Evolutionary conservation across 2,329 filamentous ascomycete species (phyloP).

Genomic region (Xylaria polymorpha): DNA sequence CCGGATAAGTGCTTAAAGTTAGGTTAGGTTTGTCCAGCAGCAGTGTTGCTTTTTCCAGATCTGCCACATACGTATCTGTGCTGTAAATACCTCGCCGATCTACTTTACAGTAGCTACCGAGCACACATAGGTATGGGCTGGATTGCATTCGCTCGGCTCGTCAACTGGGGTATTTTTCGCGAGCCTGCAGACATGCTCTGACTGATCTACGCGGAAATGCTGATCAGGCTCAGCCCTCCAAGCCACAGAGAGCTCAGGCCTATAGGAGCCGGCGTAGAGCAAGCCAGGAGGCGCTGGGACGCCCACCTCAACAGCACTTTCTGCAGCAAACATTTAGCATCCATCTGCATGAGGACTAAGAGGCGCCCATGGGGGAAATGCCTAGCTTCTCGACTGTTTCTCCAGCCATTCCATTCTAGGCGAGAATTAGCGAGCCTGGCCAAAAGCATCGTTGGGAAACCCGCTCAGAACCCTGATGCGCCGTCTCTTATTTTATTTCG

Average conservation of each 20-base stretch:
- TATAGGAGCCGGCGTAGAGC: slow-evolving; percentile 20
- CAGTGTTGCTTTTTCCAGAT: slow-evolving; percentile 1
- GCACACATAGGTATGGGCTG: neutral
- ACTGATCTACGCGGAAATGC: slow-evolving; percentile 25
- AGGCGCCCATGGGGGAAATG: slow-evolving; percentile 27
- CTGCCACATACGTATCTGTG: slow-evolving; percentile 3
- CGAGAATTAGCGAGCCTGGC: slow-evolving; percentile 46
- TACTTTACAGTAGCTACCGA: neutral
- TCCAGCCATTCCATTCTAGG: slow-evolving; percentile 45
- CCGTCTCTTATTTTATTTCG: slow-evolving; percentile 16
- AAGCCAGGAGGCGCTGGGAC: slow-evolving; percentile 29
- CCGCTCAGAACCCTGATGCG: slow-evolving; percentile 23
- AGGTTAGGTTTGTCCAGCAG: slow-evolving; percentile 11
- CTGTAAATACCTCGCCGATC: slow-evolving; percentile 17
- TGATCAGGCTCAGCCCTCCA: slow-evolving; percentile 36
- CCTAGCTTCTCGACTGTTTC: slow-evolving; percentile 43
- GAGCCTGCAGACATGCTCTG: slow-evolving; percentile 13
- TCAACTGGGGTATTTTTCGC: slow-evolving; percentile 6
- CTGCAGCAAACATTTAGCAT: slow-evolving; percentile 35
- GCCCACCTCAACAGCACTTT: slow-evolving; percentile 38
- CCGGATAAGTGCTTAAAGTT: slow-evolving; percentile 14
- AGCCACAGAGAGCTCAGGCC: slow-evolving; percentile 28
- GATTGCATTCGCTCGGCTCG: slow-evolving; percentile 12
- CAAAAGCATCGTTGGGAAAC: slow-evolving; percentile 35
- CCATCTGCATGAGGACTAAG: slow-evolving; percentile 37